Evolutionary conservation across 179 eudicot species (phyloP).

Genomic region (Kewa caespitosa): DNA sequence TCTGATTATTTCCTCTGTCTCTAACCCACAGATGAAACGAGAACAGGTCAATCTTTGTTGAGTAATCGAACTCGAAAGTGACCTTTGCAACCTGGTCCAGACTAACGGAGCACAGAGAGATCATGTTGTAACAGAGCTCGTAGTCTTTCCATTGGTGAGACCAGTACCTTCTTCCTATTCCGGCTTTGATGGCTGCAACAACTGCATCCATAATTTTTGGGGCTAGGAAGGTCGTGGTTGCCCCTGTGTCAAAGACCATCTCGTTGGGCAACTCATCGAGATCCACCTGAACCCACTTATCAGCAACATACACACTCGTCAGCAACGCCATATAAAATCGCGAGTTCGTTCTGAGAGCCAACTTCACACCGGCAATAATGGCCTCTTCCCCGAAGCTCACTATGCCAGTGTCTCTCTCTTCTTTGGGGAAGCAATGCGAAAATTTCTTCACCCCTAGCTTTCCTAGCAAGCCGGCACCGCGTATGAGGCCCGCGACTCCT

Average conservation of each 20-base stretch:
- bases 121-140: slow-evolving; percentile 11
- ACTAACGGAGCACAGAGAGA: neutral
- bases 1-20: neutral
- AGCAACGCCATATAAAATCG: neutral
- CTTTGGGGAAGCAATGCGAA: neutral
- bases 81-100: slow-evolving; percentile 12
- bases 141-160: neutral
- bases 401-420: neutral
- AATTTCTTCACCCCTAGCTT: neutral
- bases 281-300: neutral
- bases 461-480: neutral
- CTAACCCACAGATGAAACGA: neutral
- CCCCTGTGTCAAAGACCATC: slow-evolving; percentile 2
- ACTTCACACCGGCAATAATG: neutral
- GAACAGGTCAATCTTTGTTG: slow-evolving; percentile 3
- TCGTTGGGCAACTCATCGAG: neutral
- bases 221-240: neutral
- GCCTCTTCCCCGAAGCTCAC: neutral
- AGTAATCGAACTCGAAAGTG: slow-evolving; percentile 10
- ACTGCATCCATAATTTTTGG: neutral
- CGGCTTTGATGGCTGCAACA: neutral
- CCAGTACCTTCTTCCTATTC: neutral
- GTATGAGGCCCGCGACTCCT: neutral
- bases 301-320: neutral
- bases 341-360: neutral